Evolutionary conservation across 2,329 filamentous ascomycete genomes (phyloP).

Genomic region (Microdochium bolleyi): DNA sequence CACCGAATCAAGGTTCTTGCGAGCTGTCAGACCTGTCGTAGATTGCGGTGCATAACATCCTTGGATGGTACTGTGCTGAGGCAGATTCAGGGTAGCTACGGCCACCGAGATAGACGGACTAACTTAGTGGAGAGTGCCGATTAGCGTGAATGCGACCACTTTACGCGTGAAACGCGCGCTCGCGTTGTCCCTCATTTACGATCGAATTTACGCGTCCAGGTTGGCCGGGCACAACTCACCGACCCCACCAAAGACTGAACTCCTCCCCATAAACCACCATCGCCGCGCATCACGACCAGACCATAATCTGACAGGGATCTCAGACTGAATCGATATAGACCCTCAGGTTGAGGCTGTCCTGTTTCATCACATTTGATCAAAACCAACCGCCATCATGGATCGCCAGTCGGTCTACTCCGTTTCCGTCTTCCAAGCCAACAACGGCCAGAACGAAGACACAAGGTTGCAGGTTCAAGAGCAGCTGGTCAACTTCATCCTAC

Average conservation of each 20-base stretch:
- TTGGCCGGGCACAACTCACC: background rate
- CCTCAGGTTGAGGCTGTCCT: too few species aligned
- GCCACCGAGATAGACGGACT: too few species aligned
- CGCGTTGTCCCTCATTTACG: background rate
- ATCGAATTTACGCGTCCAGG: background rate
- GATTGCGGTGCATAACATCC: too few species aligned
- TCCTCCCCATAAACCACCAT: background rate
- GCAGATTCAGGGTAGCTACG: too few species aligned
- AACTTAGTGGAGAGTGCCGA: too few species aligned
- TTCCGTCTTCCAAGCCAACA: constrained; percentile 66
- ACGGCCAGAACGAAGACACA: constrained; percentile 59
- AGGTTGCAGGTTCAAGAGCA: constrained; percentile 67
- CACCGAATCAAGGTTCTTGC: too few species aligned
- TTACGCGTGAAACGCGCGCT: background rate
- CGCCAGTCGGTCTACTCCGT: constrained; percentile 79
- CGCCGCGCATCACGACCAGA: constrained; percentile 1
- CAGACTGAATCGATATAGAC: too few species aligned
- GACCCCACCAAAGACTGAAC: background rate
- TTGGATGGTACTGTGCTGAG: too few species aligned
- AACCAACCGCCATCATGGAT: constrained; percentile 64
- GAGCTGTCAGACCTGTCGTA: too few species aligned
- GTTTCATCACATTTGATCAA: too few species aligned
- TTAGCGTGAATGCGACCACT: background rate
- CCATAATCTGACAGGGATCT: background rate
- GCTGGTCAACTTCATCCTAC: constrained; percentile 84